These are phyloP conservation scores for Camelina neglecta DNA, from an alignment of 345 rosid species.

Conservation along the genomic window DNA sequence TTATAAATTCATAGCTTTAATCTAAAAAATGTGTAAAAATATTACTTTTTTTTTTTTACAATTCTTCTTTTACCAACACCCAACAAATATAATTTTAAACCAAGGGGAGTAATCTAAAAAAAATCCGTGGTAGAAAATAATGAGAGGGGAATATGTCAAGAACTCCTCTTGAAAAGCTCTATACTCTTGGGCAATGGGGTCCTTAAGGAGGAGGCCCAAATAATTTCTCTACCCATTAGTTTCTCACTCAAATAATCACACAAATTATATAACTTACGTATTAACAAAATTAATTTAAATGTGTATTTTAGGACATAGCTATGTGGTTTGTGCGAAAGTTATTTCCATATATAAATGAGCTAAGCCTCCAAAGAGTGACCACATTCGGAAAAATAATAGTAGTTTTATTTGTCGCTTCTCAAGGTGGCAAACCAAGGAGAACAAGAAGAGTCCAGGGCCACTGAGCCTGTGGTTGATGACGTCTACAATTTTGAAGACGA, in stretches of 20 bases:
- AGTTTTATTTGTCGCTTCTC: slow-evolving; percentile 35
- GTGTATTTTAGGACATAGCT: background rate
- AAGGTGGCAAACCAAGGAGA: slow-evolving; percentile 54
- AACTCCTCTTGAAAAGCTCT: too few relatives aligned
- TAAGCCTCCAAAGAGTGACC: slow-evolving; percentile 4
- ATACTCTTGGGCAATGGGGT: background rate
- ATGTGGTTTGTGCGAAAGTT: background rate
- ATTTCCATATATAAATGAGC: slow-evolving; percentile 13
- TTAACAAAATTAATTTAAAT: background rate
- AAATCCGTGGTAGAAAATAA: too few relatives aligned
- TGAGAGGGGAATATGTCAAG: too few relatives aligned
- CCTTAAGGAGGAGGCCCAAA: background rate
- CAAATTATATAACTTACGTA: too few relatives aligned
- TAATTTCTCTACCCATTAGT: background rate
- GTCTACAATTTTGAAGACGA: slow-evolving; percentile 31
- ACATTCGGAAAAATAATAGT: background rate
- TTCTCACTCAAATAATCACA: background rate
- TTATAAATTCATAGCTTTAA: too few relatives aligned
- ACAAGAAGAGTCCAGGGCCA: slow-evolving; percentile 28
- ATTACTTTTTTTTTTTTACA: too few relatives aligned
- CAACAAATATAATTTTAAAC: too few relatives aligned
- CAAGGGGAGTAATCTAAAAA: too few relatives aligned
- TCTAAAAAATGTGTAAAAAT: too few relatives aligned
- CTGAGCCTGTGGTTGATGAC: slow-evolving; percentile 23
- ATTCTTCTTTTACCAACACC: too few relatives aligned